A percentile compares a stretch with the other conserved stretches of the same genome.
Evolutionary conservation across 768 basidiomycete genomes (phyloP).

Genomic region (Coprinopsis strossmayeri): DNA sequence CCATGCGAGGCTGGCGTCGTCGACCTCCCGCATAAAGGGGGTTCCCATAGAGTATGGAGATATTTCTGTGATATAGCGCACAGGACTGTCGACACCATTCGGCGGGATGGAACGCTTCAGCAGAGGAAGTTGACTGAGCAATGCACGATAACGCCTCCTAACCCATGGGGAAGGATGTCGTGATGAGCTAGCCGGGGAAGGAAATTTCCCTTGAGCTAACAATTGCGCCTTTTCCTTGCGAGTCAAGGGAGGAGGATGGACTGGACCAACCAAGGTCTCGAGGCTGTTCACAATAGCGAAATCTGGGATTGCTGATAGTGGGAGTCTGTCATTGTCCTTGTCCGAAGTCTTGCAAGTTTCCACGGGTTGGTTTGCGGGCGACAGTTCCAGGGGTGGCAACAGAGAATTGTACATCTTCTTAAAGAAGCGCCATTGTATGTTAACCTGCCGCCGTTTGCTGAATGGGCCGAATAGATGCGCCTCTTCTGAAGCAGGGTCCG

Average conservation of each 20-base stretch:
- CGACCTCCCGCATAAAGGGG: conserved; percentile 16
- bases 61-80: conserved; percentile 24
- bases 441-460: conserved; percentile 69
- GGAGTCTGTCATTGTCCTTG: conserved; percentile 12
- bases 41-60: conserved; percentile 24
- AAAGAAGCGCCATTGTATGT: conserved; percentile 66
- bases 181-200: not conserved
- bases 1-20: conserved; percentile 28
- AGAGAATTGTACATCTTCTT: conserved; percentile 46
- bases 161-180: conserved; percentile 41
- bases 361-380: conserved; percentile 9
- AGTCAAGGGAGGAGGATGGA: conserved; percentile 22
- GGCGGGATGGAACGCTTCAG: conserved; percentile 28
- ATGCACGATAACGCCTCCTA: conserved; percentile 47
- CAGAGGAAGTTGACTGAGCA: conserved; percentile 57
- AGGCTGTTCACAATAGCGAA: conserved; percentile 37
- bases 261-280: conserved; percentile 34
- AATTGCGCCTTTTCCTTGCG: conserved; percentile 24
- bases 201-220: too few relatives aligned
- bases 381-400: conserved; percentile 51
- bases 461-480: conserved; percentile 55
- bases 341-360: too few relatives aligned
- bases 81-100: conserved; percentile 3
- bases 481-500: conserved; percentile 51
- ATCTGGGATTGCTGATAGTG: conserved; percentile 34